Evolutionary conservation across 257 asterid genomes (phyloP).

Genomic region (Petunia secreta): DNA sequence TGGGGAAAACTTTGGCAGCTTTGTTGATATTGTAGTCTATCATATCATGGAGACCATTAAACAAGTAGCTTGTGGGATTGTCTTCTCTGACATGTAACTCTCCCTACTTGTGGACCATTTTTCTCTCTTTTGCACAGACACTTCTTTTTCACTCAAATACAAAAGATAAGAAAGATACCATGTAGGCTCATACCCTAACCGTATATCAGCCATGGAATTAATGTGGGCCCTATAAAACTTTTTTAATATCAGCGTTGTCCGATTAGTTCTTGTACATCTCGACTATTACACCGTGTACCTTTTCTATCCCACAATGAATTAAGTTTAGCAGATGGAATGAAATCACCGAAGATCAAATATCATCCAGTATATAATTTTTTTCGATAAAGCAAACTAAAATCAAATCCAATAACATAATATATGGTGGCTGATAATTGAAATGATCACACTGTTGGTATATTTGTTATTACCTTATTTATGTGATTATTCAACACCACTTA

Average conservation of each 20-base stretch:
- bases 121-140: conserved; percentile 20
- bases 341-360: background rate
- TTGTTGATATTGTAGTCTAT: conserved; percentile 37
- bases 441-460: background rate
- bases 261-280: background rate
- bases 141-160: conserved; percentile 31
- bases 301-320: too few species aligned
- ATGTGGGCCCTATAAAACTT: conserved; percentile 1
- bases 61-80: conserved; percentile 70
- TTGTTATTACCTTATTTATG: background rate
- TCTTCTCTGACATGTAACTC: conserved; percentile 55
- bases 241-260: background rate
- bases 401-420: too few species aligned
- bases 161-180: conserved; percentile 46
- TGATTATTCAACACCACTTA: background rate
- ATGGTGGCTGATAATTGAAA: background rate
- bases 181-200: conserved; percentile 43
- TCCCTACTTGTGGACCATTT: conserved; percentile 56
- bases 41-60: conserved; percentile 62
- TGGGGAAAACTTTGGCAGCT: conserved; percentile 31
- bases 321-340: background rate
- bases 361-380: too few species aligned
- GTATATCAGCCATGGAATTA: conserved; percentile 41
- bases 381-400: too few species aligned
- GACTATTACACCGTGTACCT: background rate